Conservation (phyloP, 140 eudicot genomes). For the Bidens hawaiensis region DNA sequence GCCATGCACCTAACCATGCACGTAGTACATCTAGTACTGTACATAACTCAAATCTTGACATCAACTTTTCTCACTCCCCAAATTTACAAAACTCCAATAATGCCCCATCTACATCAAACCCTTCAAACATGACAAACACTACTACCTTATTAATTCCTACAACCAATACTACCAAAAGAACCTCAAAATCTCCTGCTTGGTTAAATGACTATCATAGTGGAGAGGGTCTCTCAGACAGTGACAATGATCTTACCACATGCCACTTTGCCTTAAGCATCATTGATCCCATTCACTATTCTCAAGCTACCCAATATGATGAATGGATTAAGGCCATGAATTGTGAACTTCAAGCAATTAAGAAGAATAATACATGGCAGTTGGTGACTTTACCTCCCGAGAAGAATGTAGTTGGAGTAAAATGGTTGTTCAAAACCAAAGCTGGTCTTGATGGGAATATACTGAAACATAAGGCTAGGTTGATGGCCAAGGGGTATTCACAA, state of each 20-base stretch:
- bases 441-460: too few relatives aligned
- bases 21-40: too few relatives aligned
- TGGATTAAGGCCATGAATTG: background rate
- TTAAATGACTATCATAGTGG: too few relatives aligned
- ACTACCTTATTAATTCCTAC: background rate
- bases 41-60: too few relatives aligned
- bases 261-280: background rate
- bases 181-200: background rate
- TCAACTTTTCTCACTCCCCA: too few relatives aligned
- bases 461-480: too few relatives aligned
- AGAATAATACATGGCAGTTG: background rate
- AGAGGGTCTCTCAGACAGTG: background rate
- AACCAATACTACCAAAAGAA: background rate
- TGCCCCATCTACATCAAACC: background rate
- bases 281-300: background rate
- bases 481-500: too few relatives aligned
- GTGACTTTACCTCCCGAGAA: background rate
- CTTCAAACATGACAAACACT: background rate
- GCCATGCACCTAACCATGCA: background rate
- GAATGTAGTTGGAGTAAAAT: background rate
- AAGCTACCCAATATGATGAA: background rate
- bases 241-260: background rate
- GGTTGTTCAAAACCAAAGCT: too few relatives aligned
- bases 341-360: background rate
- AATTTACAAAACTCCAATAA: too few relatives aligned